Conservation (phyloP, 495 filamentous ascomycete genomes). For the Podospora pseudoanserina region DNA sequence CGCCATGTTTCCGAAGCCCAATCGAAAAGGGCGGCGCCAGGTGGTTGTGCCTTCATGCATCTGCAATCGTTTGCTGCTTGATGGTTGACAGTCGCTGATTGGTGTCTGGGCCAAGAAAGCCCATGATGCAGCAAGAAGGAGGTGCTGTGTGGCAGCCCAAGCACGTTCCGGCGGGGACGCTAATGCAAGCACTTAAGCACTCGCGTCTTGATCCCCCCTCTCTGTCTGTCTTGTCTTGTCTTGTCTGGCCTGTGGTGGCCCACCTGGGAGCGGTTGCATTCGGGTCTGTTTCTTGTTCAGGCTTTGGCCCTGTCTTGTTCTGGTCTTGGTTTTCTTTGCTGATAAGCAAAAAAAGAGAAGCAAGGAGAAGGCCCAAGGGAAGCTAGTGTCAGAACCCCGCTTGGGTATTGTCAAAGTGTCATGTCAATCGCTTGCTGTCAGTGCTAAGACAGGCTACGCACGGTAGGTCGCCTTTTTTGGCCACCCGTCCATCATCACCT, state of each 20-base stretch:
- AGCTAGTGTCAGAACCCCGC: background rate
- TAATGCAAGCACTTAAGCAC: slow-evolving; percentile 32
- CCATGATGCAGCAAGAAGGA: background rate
- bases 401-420: background rate
- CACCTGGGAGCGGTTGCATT: background rate
- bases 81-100: background rate
- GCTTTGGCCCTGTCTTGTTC: background rate
- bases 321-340: background rate
- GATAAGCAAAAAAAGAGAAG: background rate
- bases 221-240: background rate
- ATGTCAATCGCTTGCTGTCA: background rate
- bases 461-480: too few relatives aligned
- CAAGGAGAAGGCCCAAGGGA: background rate
- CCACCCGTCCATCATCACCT: background rate
- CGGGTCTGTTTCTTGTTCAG: background rate
- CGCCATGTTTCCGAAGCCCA: background rate
- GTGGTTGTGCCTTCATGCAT: background rate
- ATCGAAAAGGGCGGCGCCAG: background rate
- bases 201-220: background rate
- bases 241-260: background rate
- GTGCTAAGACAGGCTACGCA: background rate
- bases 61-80: slow-evolving; percentile 7
- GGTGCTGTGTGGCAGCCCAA: slow-evolving; percentile 15
- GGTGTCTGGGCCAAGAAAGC: background rate
- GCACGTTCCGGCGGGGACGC: slow-evolving; percentile 2